A percentile compares a stretch with the other conserved stretches of the same genome.
Evolutionary conservation across 2,329 filamentous ascomycete genomes (phyloP).

Genomic region (Plectosphaerella sp.): DNA sequence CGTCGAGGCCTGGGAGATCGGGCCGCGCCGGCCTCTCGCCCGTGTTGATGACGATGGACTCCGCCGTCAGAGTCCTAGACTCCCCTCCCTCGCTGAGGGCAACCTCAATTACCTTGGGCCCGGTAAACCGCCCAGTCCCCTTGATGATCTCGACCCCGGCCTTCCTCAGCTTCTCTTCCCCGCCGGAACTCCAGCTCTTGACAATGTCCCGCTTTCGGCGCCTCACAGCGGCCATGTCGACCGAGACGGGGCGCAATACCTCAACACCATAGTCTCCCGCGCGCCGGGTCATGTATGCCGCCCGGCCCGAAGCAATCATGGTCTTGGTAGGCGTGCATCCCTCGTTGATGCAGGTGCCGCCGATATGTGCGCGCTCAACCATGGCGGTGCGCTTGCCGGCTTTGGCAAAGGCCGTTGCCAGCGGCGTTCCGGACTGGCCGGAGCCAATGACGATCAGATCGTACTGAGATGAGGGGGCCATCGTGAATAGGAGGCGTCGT

Average conservation of each 20-base stretch:
- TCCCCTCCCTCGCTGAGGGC: conserved; percentile 22
- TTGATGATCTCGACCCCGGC: conserved; percentile 39
- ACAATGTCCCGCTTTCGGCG: conserved; percentile 51
- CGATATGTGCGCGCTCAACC: conserved; percentile 42
- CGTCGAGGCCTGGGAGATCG: conserved; percentile 29
- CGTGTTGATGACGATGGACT: conserved; percentile 40
- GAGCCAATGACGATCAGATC: conserved; percentile 46
- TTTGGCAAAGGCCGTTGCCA: conserved; percentile 41
- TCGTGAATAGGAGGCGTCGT: too few relatives aligned
- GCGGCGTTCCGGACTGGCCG: conserved; percentile 45
- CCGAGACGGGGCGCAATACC: conserved; percentile 14
- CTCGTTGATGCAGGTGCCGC: conserved; percentile 51
- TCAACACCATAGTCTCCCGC: conserved; percentile 41
- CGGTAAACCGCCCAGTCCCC: conserved; percentile 39
- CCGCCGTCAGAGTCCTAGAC: conserved; percentile 25
- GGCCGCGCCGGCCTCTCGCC: conserved; percentile 38
- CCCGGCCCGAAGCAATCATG: conserved; percentile 47
- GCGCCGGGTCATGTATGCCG: conserved; percentile 38
- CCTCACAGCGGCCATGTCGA: conserved; percentile 45
- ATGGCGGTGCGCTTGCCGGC: conserved; percentile 39
- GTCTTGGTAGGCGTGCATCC: conserved; percentile 56
- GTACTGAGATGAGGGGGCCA: conserved; percentile 16
- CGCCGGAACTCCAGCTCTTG: conserved; percentile 40
- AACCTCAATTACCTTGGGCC: conserved; percentile 31
- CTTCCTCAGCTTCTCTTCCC: conserved; percentile 33